A percentile compares a stretch with the other conserved stretches of the same genome.
phyloP scores from a whole-genome alignment of 495 filamentous ascomycete species.

The Penicillium pancosmium region DNA sequence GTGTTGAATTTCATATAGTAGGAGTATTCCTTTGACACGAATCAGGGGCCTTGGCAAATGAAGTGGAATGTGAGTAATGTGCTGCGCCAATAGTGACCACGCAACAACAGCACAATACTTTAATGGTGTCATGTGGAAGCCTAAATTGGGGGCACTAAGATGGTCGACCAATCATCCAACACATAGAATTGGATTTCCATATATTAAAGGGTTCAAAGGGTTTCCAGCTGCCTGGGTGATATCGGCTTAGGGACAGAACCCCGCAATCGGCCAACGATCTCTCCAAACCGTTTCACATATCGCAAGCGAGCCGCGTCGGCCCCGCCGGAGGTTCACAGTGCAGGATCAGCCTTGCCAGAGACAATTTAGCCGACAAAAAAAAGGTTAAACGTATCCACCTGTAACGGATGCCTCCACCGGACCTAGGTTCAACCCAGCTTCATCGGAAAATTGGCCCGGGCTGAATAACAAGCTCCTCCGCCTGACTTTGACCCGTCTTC shows the following conservation, averaged over 20 bases:
- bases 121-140: not conserved
- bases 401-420: not conserved
- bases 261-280: not conserved
- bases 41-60: not conserved
- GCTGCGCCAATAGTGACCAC: too few species aligned
- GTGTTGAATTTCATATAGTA: too few species aligned
- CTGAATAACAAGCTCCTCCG: not conserved
- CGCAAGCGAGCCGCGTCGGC: not conserved
- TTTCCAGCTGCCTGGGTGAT: not conserved
- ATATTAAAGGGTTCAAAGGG: not conserved
- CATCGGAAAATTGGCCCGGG: not conserved
- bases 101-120: not conserved
- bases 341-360: not conserved
- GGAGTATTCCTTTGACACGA: too few species aligned
- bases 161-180: not conserved
- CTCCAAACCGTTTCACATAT: not conserved
- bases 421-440: not conserved
- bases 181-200: not conserved
- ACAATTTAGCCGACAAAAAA: constrained; percentile 6
- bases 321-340: not conserved
- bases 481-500: not conserved
- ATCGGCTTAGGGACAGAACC: not conserved
- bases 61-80: not conserved
- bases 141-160: not conserved
- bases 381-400: not conserved